Base-by-base conservation (phyloP, 768 basidiomycete genomes). In the Termitomyces sp. region DNA sequence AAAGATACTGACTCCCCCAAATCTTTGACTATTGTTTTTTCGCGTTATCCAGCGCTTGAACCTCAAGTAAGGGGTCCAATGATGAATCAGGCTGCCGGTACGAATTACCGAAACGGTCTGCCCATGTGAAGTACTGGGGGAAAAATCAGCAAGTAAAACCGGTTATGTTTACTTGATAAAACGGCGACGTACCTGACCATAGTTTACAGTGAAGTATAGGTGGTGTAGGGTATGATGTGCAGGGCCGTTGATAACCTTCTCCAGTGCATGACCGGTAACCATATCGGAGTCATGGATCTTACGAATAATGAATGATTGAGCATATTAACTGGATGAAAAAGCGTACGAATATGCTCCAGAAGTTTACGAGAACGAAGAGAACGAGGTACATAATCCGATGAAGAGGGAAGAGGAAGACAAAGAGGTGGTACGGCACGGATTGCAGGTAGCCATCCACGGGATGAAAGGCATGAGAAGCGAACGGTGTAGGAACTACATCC, bases 231-330 rank as follows among this genome's bases (percentile, higher is more conserved):
- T 98, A 70, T 99, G 97, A 65, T 99, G 97, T 2, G 95, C 93
- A 2, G 97, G 96, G n/a, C 94, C 94, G 73, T 98, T 99, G 74
- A 99, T 94, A 69, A 90, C 73, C 58, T 80, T 86, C 74, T 98
- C 96, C 5, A 97, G 81, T 4, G 86, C 76, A 69, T 92, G 88
- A 3, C 90, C 95, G 29, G 92, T 92, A 67, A 98, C 85, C 96
- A 99, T 98, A 76, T 98, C 97, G 4, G 93, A 95, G 72, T 99
- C 97, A 69, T 99, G 96, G 64, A 99, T 99, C 92, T 94, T 67
- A 28, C 36, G 29, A 10, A 20, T 31, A 58, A 24, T 39, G 54
- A 37, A 51, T 52, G 20, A 57, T 51, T 44, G 55, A 20, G 31
- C 26, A 41, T 39, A 36, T 31, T 37, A 6, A 29, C 37, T 29